Conservation (phyloP, 768 basidiomycete genomes). For the Botryobasidium botryosum region DNA sequence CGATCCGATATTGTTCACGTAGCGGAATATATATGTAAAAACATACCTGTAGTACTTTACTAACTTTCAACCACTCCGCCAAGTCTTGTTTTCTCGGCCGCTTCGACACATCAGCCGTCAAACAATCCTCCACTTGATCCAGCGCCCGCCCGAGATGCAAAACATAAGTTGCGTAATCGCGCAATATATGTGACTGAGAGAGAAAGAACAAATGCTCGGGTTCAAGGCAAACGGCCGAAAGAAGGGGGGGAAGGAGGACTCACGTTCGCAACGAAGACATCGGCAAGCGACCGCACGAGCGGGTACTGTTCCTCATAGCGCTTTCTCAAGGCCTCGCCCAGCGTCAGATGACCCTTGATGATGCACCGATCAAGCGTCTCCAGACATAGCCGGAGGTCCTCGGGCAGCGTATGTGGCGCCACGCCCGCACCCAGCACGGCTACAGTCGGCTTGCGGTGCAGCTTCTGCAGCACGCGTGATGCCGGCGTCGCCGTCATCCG, state of each 20-base stretch:
- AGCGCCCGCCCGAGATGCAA: constrained; percentile 86
- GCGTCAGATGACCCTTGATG: constrained; percentile 71
- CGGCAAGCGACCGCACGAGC: constrained; percentile 78
- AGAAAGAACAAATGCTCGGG: constrained; percentile 10
- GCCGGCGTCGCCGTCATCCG: neutral
- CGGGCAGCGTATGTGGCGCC: constrained; percentile 65
- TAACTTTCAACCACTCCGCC: constrained; percentile 61
- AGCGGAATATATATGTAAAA: neutral
- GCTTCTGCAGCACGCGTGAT: constrained; percentile 28
- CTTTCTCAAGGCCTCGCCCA: constrained; percentile 72
- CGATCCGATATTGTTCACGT: neutral
- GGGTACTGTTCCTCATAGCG: constrained; percentile 94
- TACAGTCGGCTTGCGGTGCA: constrained; percentile 13
- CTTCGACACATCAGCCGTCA: constrained; percentile 44
- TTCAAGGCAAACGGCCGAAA: constrained; percentile 5
- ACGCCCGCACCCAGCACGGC: constrained; percentile 23
- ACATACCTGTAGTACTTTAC: constrained; percentile 40
- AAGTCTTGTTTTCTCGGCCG: constrained; percentile 71
- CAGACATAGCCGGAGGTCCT: constrained; percentile 69
- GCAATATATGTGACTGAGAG: constrained; percentile 72
- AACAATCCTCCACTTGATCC: constrained; percentile 66
- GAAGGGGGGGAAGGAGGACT: constrained; percentile 22
- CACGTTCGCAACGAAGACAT: constrained; percentile 91
- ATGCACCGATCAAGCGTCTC: constrained; percentile 78
- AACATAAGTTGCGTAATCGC: constrained; percentile 87